These are phyloP conservation scores for Glonium stellatum DNA, from an alignment of 495 filamentous ascomycete genomes.

Conservation along the genomic window DNA sequence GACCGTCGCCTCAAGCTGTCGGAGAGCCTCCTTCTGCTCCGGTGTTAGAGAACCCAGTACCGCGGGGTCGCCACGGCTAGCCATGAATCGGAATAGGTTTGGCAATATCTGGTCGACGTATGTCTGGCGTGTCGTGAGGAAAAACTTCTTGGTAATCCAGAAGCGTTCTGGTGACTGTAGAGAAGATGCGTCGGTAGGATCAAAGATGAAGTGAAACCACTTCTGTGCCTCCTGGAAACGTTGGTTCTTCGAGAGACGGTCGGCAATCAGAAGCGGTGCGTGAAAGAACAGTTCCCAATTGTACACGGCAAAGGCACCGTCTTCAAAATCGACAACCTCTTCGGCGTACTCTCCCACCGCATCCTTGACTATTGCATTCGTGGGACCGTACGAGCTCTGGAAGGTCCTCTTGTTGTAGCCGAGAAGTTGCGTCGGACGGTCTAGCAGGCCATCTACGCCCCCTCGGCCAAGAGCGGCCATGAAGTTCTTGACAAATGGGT, in stretches of 20 bases:
- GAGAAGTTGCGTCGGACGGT: not conserved
- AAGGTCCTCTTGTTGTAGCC: not conserved
- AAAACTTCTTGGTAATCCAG: not conserved
- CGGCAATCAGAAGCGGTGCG: constrained; percentile 23
- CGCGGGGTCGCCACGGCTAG: not conserved
- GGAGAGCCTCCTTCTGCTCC: not conserved
- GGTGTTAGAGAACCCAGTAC: not conserved
- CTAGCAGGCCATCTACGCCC: not conserved
- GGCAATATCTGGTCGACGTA: not conserved
- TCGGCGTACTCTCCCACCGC: too few relatives aligned
- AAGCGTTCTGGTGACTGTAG: not conserved
- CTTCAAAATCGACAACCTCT: not conserved
- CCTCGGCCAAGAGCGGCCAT: not conserved
- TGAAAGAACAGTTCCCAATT: constrained; percentile 38
- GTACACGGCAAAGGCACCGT: constrained; percentile 25
- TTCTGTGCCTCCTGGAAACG: constrained; percentile 2
- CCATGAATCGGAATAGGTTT: not conserved
- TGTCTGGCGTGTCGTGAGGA: not conserved
- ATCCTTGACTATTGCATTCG: too few relatives aligned
- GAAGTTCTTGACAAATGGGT: not conserved
- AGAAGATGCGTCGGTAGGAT: not conserved
- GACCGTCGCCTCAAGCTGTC: not conserved
- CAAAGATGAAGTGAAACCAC: not conserved
- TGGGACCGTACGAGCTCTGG: not conserved
- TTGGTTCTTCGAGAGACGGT: constrained; percentile 10